phyloP scores from a whole-genome alignment of 768 basidiomycete species.

The Auricularia cornea region DNA sequence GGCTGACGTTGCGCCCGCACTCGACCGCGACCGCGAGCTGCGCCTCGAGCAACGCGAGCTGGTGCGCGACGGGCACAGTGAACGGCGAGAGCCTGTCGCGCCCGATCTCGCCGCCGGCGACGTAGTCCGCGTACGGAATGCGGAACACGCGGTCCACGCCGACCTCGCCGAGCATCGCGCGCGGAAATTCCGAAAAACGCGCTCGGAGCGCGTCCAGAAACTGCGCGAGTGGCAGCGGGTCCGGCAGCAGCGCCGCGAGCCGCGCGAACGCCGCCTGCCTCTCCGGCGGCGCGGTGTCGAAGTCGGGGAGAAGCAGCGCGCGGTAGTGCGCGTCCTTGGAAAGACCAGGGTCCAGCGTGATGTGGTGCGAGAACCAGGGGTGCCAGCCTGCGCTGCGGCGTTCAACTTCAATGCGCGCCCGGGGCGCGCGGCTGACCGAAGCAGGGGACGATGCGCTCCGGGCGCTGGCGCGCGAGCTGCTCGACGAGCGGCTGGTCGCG shows the following conservation, averaged over 20 bases:
- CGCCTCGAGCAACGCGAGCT: conserved; percentile 67
- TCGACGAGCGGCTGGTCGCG: conserved; percentile 68
- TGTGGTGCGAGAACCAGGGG: conserved; percentile 86
- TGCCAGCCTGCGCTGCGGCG: conserved; percentile 62
- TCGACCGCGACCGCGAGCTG: conserved; percentile 84
- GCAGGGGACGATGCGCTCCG: conserved; percentile 70
- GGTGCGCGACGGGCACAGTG: conserved; percentile 71
- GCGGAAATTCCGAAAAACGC: conserved; percentile 52
- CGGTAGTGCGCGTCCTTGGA: conserved; percentile 72
- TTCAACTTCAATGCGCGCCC: background rate
- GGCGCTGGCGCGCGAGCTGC: conserved; percentile 49
- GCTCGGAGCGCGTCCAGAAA: conserved; percentile 51
- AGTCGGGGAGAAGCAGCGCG: conserved; percentile 47
- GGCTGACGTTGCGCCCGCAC: conserved; percentile 64
- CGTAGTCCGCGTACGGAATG: conserved; percentile 41
- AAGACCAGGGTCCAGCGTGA: conserved; percentile 37
- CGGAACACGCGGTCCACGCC: conserved; percentile 80
- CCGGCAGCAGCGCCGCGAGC: conserved; percentile 60
- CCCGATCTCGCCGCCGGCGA: background rate
- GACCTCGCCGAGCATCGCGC: conserved; percentile 87
- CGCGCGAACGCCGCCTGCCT: conserved; percentile 39
- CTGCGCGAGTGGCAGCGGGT: conserved; percentile 54
- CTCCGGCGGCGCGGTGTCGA: conserved; percentile 10
- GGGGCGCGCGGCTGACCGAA: conserved; percentile 54
- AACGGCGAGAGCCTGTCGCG: conserved; percentile 64